These are phyloP conservation scores for Helianthus tuberosus DNA, from an alignment of 129 eudicot species.

Conservation along the genomic window DNA sequence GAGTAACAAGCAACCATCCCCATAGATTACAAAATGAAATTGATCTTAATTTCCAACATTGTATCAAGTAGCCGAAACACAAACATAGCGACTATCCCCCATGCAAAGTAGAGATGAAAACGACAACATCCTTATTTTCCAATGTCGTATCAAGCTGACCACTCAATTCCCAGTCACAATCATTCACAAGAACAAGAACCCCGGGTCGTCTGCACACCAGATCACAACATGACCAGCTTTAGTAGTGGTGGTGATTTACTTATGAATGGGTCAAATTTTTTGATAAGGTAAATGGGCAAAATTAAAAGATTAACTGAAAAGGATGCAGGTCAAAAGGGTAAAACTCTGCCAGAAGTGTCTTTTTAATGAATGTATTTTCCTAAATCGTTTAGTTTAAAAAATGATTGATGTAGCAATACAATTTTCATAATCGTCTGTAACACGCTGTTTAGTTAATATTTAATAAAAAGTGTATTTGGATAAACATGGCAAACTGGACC, in stretches of 20 bases:
- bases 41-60: neutral
- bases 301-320: no score
- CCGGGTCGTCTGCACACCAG: conserved; percentile 80
- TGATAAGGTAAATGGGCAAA: neutral
- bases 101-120: conserved; percentile 92
- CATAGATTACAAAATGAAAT: conserved; percentile 1
- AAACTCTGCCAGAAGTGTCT: neutral
- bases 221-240: neutral
- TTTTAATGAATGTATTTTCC: neutral
- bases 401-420: neutral
- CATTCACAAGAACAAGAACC: conserved; percentile 93
- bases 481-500: neutral
- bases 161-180: conserved; percentile 95
- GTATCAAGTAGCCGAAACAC: neutral
- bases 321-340: no score
- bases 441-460: neutral
- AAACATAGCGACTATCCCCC: conserved; percentile 60
- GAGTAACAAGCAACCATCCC: neutral
- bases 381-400: neutral
- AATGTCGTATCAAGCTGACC: conserved; percentile 90
- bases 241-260: neutral
- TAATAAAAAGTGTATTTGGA: neutral
- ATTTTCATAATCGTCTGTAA: neutral
- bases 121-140: conserved; percentile 86
- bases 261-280: neutral